Evolutionary conservation across 805 yeast species (phyloP).

Genomic region (Maudiozyma pseudohumilis): DNA sequence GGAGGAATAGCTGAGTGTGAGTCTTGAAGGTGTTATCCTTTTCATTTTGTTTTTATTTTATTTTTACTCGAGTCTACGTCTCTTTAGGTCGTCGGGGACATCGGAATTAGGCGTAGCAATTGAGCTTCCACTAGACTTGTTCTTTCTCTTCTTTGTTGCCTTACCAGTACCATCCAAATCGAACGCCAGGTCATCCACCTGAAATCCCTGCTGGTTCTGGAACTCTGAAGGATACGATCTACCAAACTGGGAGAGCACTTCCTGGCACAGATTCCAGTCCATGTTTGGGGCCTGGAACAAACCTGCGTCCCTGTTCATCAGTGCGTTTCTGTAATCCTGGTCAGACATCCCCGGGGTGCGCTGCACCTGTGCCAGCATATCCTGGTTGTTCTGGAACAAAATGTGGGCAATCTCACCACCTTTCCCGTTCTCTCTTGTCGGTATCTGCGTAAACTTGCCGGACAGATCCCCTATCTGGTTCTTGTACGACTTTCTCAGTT

Average conservation of each 20-base stretch:
- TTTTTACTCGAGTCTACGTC: slow-evolving; percentile 25
- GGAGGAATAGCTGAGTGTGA: not conserved
- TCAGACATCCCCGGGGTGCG: slow-evolving; percentile 20
- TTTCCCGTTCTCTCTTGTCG: slow-evolving; percentile 35
- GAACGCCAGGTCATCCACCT: slow-evolving; percentile 28
- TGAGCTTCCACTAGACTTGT: slow-evolving; percentile 26
- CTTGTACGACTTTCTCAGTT: slow-evolving; percentile 88
- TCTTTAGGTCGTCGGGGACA: slow-evolving; percentile 23
- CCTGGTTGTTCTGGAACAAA: slow-evolving; percentile 28
- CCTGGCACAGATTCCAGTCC: slow-evolving; percentile 26
- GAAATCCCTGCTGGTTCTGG: slow-evolving; percentile 22
- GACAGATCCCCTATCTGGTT: slow-evolving; percentile 83
- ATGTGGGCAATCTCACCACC: slow-evolving; percentile 29
- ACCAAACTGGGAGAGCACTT: slow-evolving; percentile 26
- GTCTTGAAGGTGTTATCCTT: not conserved
- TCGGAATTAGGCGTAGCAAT: slow-evolving; percentile 30
- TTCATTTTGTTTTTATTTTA: not conserved
- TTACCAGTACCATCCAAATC: slow-evolving; percentile 29
- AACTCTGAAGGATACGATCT: slow-evolving; percentile 28
- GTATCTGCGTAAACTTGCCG: slow-evolving; percentile 57
- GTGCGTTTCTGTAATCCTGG: slow-evolving; percentile 18
- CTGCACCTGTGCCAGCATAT: slow-evolving; percentile 23
- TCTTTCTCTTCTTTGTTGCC: slow-evolving; percentile 22
- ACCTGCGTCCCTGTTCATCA: slow-evolving; percentile 20
- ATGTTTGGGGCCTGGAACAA: slow-evolving; percentile 18